These are phyloP conservation scores for Fusarium ramigenum DNA, from an alignment of 2,329 filamentous ascomycete species.

Conservation along the genomic window DNA sequence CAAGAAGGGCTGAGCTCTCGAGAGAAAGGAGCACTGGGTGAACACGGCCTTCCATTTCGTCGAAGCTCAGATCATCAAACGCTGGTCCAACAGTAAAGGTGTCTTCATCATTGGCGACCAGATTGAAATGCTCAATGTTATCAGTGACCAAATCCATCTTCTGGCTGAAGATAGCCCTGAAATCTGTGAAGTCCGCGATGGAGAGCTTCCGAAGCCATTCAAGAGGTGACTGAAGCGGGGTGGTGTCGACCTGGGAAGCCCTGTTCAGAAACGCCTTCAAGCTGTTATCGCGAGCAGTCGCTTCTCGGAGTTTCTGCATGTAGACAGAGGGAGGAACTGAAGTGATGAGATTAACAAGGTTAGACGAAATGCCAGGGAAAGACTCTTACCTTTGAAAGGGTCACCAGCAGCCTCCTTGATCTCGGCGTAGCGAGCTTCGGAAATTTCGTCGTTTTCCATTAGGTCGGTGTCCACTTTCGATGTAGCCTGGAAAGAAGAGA, in stretches of 20 bases:
- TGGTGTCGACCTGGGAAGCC: fast-evolving
- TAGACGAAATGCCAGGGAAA: background rate
- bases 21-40: background rate
- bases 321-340: background rate
- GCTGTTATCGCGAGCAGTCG: background rate
- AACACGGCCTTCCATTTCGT: no score
- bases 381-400: background rate
- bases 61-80: no score
- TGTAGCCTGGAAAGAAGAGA: no score
- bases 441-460: no score
- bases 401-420: background rate
- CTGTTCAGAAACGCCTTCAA: fast-evolving
- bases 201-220: background rate
- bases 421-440: no score
- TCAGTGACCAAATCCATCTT: no score
- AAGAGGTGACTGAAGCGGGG: background rate
- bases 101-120: background rate
- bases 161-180: background rate
- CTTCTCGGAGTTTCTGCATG: background rate
- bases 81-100: no score
- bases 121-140: background rate
- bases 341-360: no score
- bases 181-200: background rate
- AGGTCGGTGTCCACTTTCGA: no score
- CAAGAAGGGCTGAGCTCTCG: background rate